Conservation (phyloP, 164 flowering plant genomes). For the Vitis amurensis region DNA sequence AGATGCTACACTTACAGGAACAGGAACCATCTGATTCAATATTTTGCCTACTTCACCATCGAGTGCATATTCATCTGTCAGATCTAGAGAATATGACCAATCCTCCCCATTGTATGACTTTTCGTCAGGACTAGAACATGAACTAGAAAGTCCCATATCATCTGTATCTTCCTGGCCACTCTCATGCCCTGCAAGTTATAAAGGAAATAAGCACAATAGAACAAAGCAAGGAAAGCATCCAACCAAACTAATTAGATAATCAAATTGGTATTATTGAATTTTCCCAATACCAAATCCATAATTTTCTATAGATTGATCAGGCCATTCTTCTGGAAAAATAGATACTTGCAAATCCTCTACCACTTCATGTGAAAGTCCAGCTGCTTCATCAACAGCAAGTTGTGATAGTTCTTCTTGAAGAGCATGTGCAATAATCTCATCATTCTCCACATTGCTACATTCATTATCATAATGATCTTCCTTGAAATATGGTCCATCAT, state of each 20-base stretch:
- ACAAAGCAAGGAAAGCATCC: neutral
- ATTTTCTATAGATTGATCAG: constrained; percentile 35
- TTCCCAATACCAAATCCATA: constrained; percentile 37
- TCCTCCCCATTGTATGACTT: constrained; percentile 48
- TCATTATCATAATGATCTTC: constrained; percentile 35
- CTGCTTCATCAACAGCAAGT: constrained; percentile 59
- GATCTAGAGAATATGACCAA: constrained; percentile 45
- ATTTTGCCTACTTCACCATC: constrained; percentile 86
- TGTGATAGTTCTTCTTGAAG: constrained; percentile 76
- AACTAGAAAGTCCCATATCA: constrained; percentile 49
- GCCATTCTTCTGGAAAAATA: constrained; percentile 55
- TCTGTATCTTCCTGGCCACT: constrained; percentile 43
- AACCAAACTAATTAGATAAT: neutral
- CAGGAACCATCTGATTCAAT: constrained; percentile 68
- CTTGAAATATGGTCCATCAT: constrained; percentile 34
- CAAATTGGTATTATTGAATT: neutral
- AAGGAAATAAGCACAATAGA: constrained; percentile 5
- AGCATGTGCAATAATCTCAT: constrained; percentile 64
- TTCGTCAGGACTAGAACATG: constrained; percentile 68
- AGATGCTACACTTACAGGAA: constrained; percentile 66
- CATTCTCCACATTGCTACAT: constrained; percentile 44
- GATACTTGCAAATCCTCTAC: constrained; percentile 44
- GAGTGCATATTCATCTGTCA: constrained; percentile 56
- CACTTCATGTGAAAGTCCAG: constrained; percentile 40
- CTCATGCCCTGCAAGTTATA: constrained; percentile 41